Evolutionary conservation across 2,329 filamentous ascomycete species (phyloP), one percentile per base, ranked within the genome.

Genomic region (Penicillium sp.): DNA sequence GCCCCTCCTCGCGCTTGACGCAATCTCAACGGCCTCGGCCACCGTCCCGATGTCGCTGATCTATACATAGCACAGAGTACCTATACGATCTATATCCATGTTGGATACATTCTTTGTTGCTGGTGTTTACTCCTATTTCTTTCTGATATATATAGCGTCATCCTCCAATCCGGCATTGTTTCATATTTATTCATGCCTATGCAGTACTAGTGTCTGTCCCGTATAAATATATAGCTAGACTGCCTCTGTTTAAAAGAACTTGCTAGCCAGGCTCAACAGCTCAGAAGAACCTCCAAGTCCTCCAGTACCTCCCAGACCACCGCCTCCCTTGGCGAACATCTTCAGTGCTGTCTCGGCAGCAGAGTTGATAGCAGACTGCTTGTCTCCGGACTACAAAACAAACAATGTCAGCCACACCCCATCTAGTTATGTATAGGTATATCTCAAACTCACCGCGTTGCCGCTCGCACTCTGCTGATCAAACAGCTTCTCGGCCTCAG

Each of bases 281-380:
- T 83, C 80, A 59, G 79, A 72, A 14, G 77, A 66, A 47, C 76
- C 76, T 43, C 76, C 75, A n/a, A 72, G 67, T 47, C 76, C 76
- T 42, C 76, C 75, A n/a, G 73, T 72, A 1, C 74, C 73, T 21
- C 73, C 66, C n/a, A 75, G 71, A 35, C 79, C 76, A 61, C 79
- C 73, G 20, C 81, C 81, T 64, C 82, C 85, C n/a, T 96, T 92
- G 78, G 95, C 77, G 73, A 92, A 96, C 84, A 96, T 88, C 82
- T 96, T 91, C 65, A 96, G 73, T 2, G 91, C 92, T 82, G 90
- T 88, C 80, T 96, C 87, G 1, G 86, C 91, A 3, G 92, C 92
- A 71, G 86, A 79, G 69, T 88, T 85, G 47, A 97, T 78, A 50
- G 85, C 90, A 48, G 85, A 86, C 74, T 96, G 85, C 82, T 96